These are phyloP conservation scores for Cryptococcus sp. DNA, from an alignment of 1,284 basidiomycete species.

Conservation along the genomic window DNA sequence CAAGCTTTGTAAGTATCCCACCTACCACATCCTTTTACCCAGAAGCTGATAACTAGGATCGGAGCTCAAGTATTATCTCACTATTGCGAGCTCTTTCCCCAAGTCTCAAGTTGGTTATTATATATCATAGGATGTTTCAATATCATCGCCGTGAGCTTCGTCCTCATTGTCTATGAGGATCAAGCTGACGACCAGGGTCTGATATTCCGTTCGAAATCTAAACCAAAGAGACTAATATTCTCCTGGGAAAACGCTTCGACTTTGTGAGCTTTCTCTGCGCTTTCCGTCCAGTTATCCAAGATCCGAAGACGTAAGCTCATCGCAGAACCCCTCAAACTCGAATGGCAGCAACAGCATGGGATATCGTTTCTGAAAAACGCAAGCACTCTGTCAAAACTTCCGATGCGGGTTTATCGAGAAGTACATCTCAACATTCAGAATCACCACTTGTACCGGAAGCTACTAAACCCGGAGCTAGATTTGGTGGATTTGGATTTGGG, in stretches of 20 bases:
- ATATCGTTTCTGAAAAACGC: slow-evolving; percentile 32
- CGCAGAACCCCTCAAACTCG: slow-evolving; percentile 43
- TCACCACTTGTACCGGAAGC: background rate
- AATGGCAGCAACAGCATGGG: slow-evolving; percentile 41
- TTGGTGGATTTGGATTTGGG: slow-evolving; percentile 66
- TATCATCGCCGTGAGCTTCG: slow-evolving; percentile 58
- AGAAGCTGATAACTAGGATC: slow-evolving; percentile 46
- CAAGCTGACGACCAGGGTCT: slow-evolving; percentile 26
- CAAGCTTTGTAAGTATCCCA: slow-evolving; percentile 62
- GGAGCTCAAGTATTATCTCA: slow-evolving; percentile 76
- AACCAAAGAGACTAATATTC: slow-evolving; percentile 40
- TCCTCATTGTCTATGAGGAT: background rate
- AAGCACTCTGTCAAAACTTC: background rate
- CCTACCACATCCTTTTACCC: background rate
- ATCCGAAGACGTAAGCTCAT: background rate
- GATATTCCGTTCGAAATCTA: slow-evolving; percentile 36
- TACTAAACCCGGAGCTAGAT: slow-evolving; percentile 29
- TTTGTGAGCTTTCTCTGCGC: slow-evolving; percentile 23
- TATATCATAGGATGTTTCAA: slow-evolving; percentile 80
- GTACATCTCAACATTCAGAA: background rate
- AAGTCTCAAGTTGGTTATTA: slow-evolving; percentile 78
- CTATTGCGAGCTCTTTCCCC: slow-evolving; percentile 69
- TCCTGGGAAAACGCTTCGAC: slow-evolving; percentile 46
- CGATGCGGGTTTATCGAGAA: background rate
- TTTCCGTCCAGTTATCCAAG: background rate